These are phyloP conservation scores for Trypanosoma rangeli DNA, from an alignment of 208 protist genomes.

Conservation along the genomic window DNA sequence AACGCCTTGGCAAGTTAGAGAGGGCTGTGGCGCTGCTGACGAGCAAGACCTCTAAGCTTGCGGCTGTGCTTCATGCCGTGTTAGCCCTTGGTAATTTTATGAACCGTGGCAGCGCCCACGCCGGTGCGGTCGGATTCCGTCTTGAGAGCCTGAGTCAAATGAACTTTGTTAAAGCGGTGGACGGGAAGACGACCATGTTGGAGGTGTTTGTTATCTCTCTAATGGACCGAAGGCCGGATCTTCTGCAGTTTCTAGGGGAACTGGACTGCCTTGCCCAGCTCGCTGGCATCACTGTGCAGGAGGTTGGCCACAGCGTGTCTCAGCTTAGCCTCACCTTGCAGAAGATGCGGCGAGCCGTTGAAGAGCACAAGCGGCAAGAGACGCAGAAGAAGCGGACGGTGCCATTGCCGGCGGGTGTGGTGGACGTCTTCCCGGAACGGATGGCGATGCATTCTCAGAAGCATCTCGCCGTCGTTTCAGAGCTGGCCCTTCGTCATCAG, in stretches of 20 bases:
- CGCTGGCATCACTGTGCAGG: slow-evolving; percentile 33
- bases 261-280: slow-evolving; percentile 33
- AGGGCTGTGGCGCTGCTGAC: slow-evolving; percentile 45
- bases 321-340: slow-evolving; percentile 71
- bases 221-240: slow-evolving; percentile 31
- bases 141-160: slow-evolving; percentile 73
- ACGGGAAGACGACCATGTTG: slow-evolving; percentile 76
- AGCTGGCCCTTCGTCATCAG: slow-evolving; percentile 64
- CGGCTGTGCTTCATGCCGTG: slow-evolving; percentile 48
- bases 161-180: slow-evolving; percentile 64
- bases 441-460: slow-evolving; percentile 32
- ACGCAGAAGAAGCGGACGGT: slow-evolving; percentile 41
- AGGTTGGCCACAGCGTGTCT: slow-evolving; percentile 58
- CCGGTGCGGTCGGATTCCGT: slow-evolving; percentile 61
- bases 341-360: slow-evolving; percentile 67
- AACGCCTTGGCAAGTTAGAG: slow-evolving; percentile 51
- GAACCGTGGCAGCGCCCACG: slow-evolving; percentile 67
- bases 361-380: slow-evolving; percentile 46
- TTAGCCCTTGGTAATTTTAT: slow-evolving; percentile 73
- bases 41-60: slow-evolving; percentile 50
- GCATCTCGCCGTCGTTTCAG: slow-evolving; percentile 37
- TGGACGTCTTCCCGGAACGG: slow-evolving; percentile 45
- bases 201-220: slow-evolving; percentile 64
- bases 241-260: slow-evolving; percentile 58
- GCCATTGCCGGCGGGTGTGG: slow-evolving; percentile 15